Percentiles rank a stretch among this genome's conserved stretches.
phyloP scores from a whole-genome alignment of 352 stramenopile genomes.

The Phytophthora boehmeriae region DNA sequence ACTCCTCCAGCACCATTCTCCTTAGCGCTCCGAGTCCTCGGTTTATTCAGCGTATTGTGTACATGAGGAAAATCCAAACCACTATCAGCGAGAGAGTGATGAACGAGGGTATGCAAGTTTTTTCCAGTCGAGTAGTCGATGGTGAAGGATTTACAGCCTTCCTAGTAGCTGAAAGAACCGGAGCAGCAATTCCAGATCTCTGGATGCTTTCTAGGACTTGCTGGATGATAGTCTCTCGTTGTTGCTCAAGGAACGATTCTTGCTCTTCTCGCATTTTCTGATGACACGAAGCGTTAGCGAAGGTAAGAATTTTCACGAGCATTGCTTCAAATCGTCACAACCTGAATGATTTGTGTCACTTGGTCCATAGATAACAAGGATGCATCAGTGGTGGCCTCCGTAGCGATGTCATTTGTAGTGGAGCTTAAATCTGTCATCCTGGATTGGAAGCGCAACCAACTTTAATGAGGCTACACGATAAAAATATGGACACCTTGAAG shows the following conservation, averaged over 20 bases:
- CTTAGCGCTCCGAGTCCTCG: background rate
- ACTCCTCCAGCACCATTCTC: conserved; percentile 1
- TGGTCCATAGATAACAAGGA: conserved; percentile 7
- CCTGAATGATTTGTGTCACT: conserved; percentile 25
- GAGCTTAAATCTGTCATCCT: background rate
- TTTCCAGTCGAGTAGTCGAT: conserved; percentile 41
- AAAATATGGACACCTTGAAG: conserved; percentile 4
- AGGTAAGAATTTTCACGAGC: no score
- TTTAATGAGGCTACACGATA: conserved; percentile 13
- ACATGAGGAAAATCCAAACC: conserved; percentile 70
- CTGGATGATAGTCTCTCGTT: conserved; percentile 64
- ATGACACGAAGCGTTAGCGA: background rate
- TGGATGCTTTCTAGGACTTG: conserved; percentile 64
- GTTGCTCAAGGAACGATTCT: conserved; percentile 49
- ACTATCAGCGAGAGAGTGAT: conserved; percentile 67
- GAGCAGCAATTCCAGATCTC: conserved; percentile 26
- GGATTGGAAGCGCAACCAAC: background rate
- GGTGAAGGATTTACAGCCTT: conserved; percentile 16
- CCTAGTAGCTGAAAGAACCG: background rate
- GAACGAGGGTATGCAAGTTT: conserved; percentile 53
- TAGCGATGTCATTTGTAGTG: background rate
- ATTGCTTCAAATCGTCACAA: background rate
- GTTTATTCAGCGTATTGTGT: conserved; percentile 14
- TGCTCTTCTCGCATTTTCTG: conserved; percentile 50
- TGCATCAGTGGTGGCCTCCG: background rate